Percentiles rank a stretch among this genome's conserved stretches.
Conservation (phyloP, 2,329 filamentous ascomycete species). For the Aspergillus pseudoglaucus region DNA sequence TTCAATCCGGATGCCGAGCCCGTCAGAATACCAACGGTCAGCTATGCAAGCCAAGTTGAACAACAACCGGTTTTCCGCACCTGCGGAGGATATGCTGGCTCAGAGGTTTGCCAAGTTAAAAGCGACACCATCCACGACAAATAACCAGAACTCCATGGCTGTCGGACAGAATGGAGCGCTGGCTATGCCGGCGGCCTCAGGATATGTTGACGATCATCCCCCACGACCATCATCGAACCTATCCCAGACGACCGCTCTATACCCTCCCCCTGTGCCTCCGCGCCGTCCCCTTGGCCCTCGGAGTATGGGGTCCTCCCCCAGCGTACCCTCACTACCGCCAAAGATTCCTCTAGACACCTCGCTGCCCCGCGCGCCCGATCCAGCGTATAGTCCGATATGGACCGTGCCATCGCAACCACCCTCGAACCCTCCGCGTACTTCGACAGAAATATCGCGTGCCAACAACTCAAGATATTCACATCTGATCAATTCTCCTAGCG, state of each 20-base stretch:
- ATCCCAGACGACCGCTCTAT: conserved; percentile 12
- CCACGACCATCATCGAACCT: conserved; percentile 18
- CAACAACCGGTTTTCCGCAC: conserved; percentile 18
- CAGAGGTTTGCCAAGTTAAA: conserved; percentile 38
- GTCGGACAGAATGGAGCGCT: conserved; percentile 8
- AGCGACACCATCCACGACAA: conserved; percentile 15
- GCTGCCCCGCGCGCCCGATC: conserved; percentile 42
- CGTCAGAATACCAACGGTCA: conserved; percentile 30
- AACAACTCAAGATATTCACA: conserved; percentile 32
- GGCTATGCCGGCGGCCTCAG: conserved; percentile 8
- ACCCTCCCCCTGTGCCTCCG: conserved; percentile 15
- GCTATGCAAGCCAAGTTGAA: conserved; percentile 13
- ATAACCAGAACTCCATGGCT: conserved; percentile 5
- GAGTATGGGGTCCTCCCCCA: conserved; percentile 32
- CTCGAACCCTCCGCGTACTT: conserved; percentile 33
- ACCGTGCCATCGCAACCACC: conserved; percentile 34
- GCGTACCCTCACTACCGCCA: conserved; percentile 33
- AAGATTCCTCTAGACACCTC: conserved; percentile 38
- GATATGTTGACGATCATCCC: conserved; percentile 14
- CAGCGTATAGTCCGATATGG: conserved; percentile 43
- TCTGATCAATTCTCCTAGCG: conserved; percentile 25
- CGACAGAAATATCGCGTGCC: conserved; percentile 36
- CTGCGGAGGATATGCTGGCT: conserved; percentile 31
- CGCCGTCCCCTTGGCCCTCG: conserved; percentile 37
- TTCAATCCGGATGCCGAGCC: conserved; percentile 35